phyloP scores from a whole-genome alignment of 1,284 basidiomycete genomes.

The Austroboletus rostrupii region DNA sequence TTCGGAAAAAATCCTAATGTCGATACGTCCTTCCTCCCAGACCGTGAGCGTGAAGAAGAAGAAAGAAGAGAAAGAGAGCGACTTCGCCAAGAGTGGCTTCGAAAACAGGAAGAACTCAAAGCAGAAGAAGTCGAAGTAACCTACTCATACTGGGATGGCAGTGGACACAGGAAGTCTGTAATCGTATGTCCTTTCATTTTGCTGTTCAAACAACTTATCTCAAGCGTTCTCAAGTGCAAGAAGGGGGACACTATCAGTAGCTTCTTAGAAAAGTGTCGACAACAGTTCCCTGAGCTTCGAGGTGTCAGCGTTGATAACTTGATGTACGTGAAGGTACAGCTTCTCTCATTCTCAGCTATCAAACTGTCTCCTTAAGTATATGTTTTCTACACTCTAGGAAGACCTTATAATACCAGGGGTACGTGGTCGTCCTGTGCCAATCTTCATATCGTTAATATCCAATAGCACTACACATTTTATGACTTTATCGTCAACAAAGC shows the following conservation, averaged over 20 bases:
- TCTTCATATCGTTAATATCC: slow-evolving; percentile 14
- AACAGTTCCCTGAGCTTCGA: slow-evolving; percentile 89
- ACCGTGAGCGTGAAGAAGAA: slow-evolving; percentile 90
- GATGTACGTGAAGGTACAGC: slow-evolving; percentile 94
- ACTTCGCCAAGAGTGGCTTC: slow-evolving; percentile 87
- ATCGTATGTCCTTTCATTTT: slow-evolving; percentile 51
- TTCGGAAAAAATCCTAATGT: slow-evolving; percentile 94
- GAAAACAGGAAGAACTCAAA: slow-evolving; percentile 85
- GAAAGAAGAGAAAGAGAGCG: slow-evolving; percentile 88
- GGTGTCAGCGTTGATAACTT: slow-evolving; percentile 91
- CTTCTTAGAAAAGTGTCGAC: slow-evolving; percentile 91
- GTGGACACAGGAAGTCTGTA: slow-evolving; percentile 92
- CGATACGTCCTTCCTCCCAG: slow-evolving; percentile 97
- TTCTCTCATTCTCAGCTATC: background rate
- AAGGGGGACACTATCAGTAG: slow-evolving; percentile 92
- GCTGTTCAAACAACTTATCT: background rate
- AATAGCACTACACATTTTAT: slow-evolving; percentile 95
- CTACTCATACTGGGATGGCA: slow-evolving; percentile 98
- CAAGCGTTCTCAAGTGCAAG: slow-evolving; percentile 66
- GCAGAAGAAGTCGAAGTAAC: slow-evolving; percentile 86
- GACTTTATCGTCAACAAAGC: slow-evolving; percentile 99
- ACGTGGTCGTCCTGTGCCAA: slow-evolving; percentile 21
- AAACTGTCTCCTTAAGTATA: slow-evolving; percentile 1
- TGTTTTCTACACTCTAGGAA: slow-evolving; percentile 52
- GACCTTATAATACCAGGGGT: slow-evolving; percentile 95